These are phyloP conservation scores for Aspergillus sp. DNA, from an alignment of 2,329 filamentous ascomycete species.

Conservation along the genomic window DNA sequence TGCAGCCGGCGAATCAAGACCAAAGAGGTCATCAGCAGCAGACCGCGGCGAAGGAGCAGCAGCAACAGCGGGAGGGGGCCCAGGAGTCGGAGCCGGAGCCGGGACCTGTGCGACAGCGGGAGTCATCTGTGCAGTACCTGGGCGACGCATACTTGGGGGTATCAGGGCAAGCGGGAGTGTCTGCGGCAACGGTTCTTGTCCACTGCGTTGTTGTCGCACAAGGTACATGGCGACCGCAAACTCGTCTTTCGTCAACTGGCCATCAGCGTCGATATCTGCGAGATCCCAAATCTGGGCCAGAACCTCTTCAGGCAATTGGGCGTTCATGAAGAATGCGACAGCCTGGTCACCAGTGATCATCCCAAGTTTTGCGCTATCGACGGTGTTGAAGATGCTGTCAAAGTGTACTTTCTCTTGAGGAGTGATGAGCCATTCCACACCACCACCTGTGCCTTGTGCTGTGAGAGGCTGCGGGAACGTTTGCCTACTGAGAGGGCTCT, in stretches of 20 bases:
- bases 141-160: conserved; percentile 72
- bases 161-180: conserved; percentile 74
- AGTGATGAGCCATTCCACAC: conserved; percentile 69
- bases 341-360: conserved; percentile 91
- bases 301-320: conserved; percentile 77
- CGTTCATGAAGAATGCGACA: conserved; percentile 89
- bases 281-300: conserved; percentile 96
- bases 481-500: conserved; percentile 50
- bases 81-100: conserved; percentile 38
- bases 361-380: conserved; percentile 75
- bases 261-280: conserved; percentile 85
- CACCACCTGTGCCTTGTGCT: conserved; percentile 48
- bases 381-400: conserved; percentile 73
- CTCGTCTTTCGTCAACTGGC: conserved; percentile 76
- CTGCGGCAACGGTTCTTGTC: conserved; percentile 64
- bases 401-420: conserved; percentile 80
- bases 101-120: conserved; percentile 39
- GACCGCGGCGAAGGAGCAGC: conserved; percentile 61
- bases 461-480: conserved; percentile 47
- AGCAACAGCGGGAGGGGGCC: conserved; percentile 33
- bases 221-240: conserved; percentile 98
- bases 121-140: conserved; percentile 31
- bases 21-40: conserved; percentile 88
- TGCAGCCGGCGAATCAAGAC: conserved; percentile 67
- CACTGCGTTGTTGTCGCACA: conserved; percentile 79